These are phyloP conservation scores for Irpex lacteus DNA, from an alignment of 1,284 basidiomycete species.

Conservation along the genomic window DNA sequence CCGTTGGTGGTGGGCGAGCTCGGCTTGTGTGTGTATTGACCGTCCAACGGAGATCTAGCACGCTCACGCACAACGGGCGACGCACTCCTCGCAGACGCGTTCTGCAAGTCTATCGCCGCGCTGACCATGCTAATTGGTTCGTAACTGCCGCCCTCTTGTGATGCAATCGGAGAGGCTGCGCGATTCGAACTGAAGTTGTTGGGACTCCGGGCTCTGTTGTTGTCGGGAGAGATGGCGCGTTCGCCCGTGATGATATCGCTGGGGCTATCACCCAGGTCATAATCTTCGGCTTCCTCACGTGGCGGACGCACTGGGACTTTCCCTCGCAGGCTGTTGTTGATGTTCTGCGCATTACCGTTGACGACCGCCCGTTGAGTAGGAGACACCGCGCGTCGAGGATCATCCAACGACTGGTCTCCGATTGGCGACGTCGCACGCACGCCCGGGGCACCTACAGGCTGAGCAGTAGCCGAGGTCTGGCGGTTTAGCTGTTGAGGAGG, in stretches of 20 bases:
- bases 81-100: slow-evolving; percentile 50
- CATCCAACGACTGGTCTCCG: slow-evolving; percentile 40
- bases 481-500: slow-evolving; percentile 31
- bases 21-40: slow-evolving; percentile 52
- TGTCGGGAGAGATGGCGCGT: slow-evolving; percentile 53
- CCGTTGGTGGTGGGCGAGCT: slow-evolving; percentile 58
- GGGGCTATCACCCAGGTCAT: slow-evolving; percentile 43
- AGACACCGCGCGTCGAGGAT: slow-evolving; percentile 63
- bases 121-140: slow-evolving; percentile 51
- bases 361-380: slow-evolving; percentile 42
- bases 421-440: slow-evolving; percentile 57
- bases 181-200: slow-evolving; percentile 35
- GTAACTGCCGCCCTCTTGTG: slow-evolving; percentile 32
- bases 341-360: slow-evolving; percentile 42
- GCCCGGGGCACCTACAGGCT: slow-evolving; percentile 15
- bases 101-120: slow-evolving; percentile 48
- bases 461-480: slow-evolving; percentile 38
- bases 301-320: slow-evolving; percentile 58
- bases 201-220: slow-evolving; percentile 60
- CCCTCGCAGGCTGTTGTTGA: slow-evolving; percentile 39
- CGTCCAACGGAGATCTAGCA: slow-evolving; percentile 52
- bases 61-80: slow-evolving; percentile 54
- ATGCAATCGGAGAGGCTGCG: slow-evolving; percentile 49
- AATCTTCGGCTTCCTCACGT: slow-evolving; percentile 64
- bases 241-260: slow-evolving; percentile 47